A percentile compares a stretch with the other conserved stretches of the same genome.
Evolutionary conservation across 352 stramenopile genomes (phyloP).

Genomic region (Globisporangium uncinulatum): DNA sequence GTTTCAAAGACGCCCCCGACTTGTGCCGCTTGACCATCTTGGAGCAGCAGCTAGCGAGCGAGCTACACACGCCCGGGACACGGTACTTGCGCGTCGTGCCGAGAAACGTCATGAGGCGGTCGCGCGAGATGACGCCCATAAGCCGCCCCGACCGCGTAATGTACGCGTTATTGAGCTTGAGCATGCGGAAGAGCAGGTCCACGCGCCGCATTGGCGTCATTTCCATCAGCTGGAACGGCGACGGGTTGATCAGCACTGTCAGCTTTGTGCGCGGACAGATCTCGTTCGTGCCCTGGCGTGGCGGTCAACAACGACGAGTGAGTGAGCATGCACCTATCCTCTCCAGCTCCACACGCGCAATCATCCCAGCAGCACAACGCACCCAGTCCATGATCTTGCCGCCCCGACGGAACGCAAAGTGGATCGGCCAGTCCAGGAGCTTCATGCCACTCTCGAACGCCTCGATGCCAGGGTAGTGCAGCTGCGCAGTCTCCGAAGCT

Average conservation of each 20-base stretch:
- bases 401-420: slow-evolving; percentile 65
- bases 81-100: slow-evolving; percentile 58
- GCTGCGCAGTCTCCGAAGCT: slow-evolving; percentile 4
- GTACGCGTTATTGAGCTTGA: slow-evolving; percentile 88
- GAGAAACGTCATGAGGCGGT: slow-evolving; percentile 78
- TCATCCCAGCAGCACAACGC: slow-evolving; percentile 1
- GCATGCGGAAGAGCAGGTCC: slow-evolving; percentile 84
- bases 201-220: slow-evolving; percentile 82
- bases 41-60: slow-evolving; percentile 24
- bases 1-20: neutral
- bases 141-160: slow-evolving; percentile 74
- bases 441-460: slow-evolving; percentile 15
- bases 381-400: slow-evolving; percentile 74
- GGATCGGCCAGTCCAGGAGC: slow-evolving; percentile 47
- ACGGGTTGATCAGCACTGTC: slow-evolving; percentile 72
- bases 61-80: slow-evolving; percentile 43
- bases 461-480: slow-evolving; percentile 8
- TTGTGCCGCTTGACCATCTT: slow-evolving; percentile 2
- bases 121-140: slow-evolving; percentile 73
- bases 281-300: slow-evolving; percentile 43
- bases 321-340: too few relatives aligned
- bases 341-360: neutral
- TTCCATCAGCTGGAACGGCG: slow-evolving; percentile 78
- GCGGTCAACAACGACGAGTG: too few relatives aligned
- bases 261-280: slow-evolving; percentile 54